phyloP scores from a whole-genome alignment of 2,329 filamentous ascomycete genomes.

The Calonectria naviculata region DNA sequence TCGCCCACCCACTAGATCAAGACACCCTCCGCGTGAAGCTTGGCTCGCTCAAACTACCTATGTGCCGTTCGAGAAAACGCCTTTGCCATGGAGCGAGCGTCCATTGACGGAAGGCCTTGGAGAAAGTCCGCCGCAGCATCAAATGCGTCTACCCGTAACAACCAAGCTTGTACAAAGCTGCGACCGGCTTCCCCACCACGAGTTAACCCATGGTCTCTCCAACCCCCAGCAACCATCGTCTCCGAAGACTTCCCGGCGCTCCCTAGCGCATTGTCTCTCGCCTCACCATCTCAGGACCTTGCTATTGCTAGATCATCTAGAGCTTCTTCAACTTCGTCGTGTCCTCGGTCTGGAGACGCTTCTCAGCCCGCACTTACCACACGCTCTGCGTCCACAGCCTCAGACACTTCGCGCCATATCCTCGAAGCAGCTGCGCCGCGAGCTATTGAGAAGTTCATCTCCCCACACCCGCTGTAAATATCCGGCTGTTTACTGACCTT shows the following conservation, averaged over 20 bases:
- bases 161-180: constrained; percentile 28
- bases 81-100: constrained; percentile 35
- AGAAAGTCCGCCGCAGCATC: constrained; percentile 26
- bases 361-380: constrained; percentile 10
- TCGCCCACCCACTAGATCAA: constrained; percentile 10
- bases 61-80: background rate
- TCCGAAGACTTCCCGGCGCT: constrained; percentile 36
- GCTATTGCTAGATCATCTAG: constrained; percentile 23
- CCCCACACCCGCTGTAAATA: background rate
- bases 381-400: constrained; percentile 33
- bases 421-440: constrained; percentile 41
- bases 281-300: constrained; percentile 13
- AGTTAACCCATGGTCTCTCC: constrained; percentile 45
- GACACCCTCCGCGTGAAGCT: constrained; percentile 1
- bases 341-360: constrained; percentile 14
- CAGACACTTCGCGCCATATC: constrained; percentile 35
- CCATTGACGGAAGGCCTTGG: constrained; percentile 41
- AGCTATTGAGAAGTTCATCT: constrained; percentile 39
- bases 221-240: background rate
- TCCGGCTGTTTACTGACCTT: constrained; percentile 22
- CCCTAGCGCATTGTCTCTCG: constrained; percentile 19
- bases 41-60: background rate
- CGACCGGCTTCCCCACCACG: constrained; percentile 48
- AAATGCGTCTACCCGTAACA: constrained; percentile 19
- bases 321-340: constrained; percentile 25